Conservation (phyloP, 345 rosid species). For the Limnanthes douglasii region DNA sequence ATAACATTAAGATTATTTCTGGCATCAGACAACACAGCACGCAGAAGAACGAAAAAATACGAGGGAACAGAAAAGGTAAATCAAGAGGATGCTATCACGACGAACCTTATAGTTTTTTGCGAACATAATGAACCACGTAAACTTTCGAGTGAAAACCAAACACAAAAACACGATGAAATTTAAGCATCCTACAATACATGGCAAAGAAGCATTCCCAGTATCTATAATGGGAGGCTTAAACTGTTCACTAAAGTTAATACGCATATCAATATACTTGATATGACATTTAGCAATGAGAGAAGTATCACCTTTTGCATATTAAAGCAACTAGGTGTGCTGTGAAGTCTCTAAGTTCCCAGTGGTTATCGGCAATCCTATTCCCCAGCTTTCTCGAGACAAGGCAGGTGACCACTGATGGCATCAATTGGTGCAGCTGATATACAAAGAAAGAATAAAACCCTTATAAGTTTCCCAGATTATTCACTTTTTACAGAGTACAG, state of each 20-base stretch:
- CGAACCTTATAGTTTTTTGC: too few species aligned
- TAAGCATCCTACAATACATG: not conserved
- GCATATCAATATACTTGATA: constrained; percentile 1
- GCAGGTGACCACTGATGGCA: constrained; percentile 99
- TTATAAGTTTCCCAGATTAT: constrained; percentile 14
- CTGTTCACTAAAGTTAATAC: not conserved
- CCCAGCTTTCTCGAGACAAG: constrained; percentile 90
- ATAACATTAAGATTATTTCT: too few species aligned
- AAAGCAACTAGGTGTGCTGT: constrained; percentile 66
- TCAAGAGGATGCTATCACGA: too few species aligned
- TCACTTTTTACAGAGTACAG: constrained; percentile 8
- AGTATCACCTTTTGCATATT: constrained; percentile 78
- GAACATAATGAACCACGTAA: too few species aligned
- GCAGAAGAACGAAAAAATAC: too few species aligned
- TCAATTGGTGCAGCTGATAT: constrained; percentile 91
- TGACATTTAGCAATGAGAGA: constrained; percentile 5
- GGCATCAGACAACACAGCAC: too few species aligned
- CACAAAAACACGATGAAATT: too few species aligned
- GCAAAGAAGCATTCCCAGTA: not conserved
- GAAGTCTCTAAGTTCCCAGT: constrained; percentile 96
- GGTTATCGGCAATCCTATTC: constrained; percentile 78
- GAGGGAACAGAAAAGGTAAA: too few species aligned
- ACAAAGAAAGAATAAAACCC: constrained; percentile 16
- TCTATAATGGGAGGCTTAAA: not conserved
- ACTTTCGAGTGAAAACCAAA: too few species aligned